These are phyloP conservation scores for Ascochyta koolunga DNA, from an alignment of 2,329 filamentous ascomycete species.

Conservation along the genomic window DNA sequence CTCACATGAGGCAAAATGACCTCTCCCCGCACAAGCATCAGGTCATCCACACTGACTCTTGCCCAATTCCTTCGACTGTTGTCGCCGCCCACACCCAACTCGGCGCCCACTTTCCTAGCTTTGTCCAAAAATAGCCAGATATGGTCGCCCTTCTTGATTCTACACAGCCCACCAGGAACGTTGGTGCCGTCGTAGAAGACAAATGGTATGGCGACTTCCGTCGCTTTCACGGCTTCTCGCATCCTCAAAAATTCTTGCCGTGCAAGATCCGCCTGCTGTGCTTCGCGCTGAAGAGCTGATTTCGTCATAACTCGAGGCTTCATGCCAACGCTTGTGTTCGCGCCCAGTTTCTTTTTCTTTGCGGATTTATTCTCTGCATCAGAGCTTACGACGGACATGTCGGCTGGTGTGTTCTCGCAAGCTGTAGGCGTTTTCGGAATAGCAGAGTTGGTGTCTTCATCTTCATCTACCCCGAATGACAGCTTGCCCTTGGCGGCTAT, in stretches of 20 bases:
- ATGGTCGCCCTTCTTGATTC: constrained; percentile 90
- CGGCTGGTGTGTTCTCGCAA: constrained; percentile 47
- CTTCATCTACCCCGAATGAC: constrained; percentile 76
- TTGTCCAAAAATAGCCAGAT: constrained; percentile 93
- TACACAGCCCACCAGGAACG: constrained; percentile 80
- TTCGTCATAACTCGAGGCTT: constrained; percentile 78
- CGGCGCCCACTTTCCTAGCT: constrained; percentile 86
- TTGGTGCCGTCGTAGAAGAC: constrained; percentile 97
- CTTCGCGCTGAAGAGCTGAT: constrained; percentile 77
- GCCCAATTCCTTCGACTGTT: constrained; percentile 85
- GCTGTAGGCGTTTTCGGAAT: constrained; percentile 46
- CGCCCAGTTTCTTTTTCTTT: constrained; percentile 60
- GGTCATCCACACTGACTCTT: constrained; percentile 88
- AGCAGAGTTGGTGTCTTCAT: constrained; percentile 61
- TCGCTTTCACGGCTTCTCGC: constrained; percentile 85
- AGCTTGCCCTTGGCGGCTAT: constrained; percentile 63
- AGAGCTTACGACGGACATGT: constrained; percentile 43
- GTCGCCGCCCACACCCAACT: constrained; percentile 72
- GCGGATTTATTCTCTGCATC: constrained; percentile 41
- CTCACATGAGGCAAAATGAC: constrained; percentile 91
- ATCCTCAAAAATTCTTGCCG: constrained; percentile 80
- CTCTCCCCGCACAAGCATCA: constrained; percentile 89
- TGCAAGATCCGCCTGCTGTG: constrained; percentile 74
- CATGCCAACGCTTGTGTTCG: constrained; percentile 63
- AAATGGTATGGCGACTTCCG: constrained; percentile 90